Percentiles rank a stretch among this genome's conserved stretches.
phyloP scores from a whole-genome alignment of 768 basidiomycete genomes.

The Auricularia heimuer region DNA sequence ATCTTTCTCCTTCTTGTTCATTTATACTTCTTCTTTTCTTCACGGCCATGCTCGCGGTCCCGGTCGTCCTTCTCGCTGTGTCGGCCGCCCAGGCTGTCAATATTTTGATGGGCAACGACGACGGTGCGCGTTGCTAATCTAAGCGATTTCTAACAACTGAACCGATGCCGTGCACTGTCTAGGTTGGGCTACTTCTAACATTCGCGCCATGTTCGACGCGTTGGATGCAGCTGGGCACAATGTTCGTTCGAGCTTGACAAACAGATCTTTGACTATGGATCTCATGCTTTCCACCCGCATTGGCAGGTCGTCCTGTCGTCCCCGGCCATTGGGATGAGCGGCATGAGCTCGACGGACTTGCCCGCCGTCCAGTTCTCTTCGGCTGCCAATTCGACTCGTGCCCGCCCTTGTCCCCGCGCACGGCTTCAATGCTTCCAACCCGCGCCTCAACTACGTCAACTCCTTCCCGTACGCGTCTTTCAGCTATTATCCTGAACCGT shows the following conservation, averaged over 20 bases:
- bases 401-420: constrained; percentile 29
- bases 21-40: too few species aligned
- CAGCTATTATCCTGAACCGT: background rate
- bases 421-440: constrained; percentile 28
- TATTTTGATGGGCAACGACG: constrained; percentile 21
- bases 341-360: constrained; percentile 33
- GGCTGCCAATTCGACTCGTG: constrained; percentile 36
- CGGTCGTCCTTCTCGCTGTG: background rate
- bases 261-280: too few species aligned
- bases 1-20: too few species aligned
- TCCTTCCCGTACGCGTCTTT: constrained; percentile 24
- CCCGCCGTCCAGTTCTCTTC: constrained; percentile 16
- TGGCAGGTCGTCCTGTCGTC: constrained; percentile 30
- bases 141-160: too few species aligned
- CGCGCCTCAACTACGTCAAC: constrained; percentile 35
- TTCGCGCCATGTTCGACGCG: constrained; percentile 21
- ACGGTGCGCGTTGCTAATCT: constrained; percentile 8
- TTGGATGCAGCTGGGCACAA: constrained; percentile 17
- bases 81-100: constrained; percentile 5
- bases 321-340: constrained; percentile 37
- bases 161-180: background rate
- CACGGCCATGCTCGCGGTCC: too few species aligned
- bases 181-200: constrained; percentile 23
- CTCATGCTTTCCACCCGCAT: too few species aligned
- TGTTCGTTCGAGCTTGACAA: constrained; percentile 10